Percentiles rank a stretch among this genome's conserved stretches.
phyloP scores from a whole-genome alignment of 2,329 filamentous ascomycete genomes.

The Emericellopsis atlantica region DNA sequence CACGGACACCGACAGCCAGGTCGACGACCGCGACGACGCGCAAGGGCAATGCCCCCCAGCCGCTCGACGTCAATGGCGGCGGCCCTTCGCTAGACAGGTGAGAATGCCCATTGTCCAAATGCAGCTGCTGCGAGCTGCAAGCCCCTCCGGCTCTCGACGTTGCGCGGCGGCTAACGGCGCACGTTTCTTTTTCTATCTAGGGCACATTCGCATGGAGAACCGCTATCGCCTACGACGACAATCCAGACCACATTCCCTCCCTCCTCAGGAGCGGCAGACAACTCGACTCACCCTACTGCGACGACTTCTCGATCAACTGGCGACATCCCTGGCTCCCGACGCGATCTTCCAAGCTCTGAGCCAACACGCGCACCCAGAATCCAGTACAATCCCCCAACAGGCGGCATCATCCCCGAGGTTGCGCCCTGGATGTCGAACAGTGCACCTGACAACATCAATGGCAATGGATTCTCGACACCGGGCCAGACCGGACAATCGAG shows the following conservation, averaged over 20 bases:
- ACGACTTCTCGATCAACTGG: conserved; percentile 36
- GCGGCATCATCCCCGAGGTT: conserved; percentile 28
- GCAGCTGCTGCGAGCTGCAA: background rate
- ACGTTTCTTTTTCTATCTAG: background rate
- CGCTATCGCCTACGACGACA: conserved; percentile 1
- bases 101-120: conserved; percentile 8
- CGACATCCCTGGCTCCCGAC: conserved; percentile 58
- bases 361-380: conserved; percentile 47
- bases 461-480: conserved; percentile 10
- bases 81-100: conserved; percentile 20
- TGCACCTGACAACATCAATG: conserved; percentile 10
- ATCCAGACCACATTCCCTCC: background rate
- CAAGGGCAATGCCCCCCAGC: conserved; percentile 10
- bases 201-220: conserved; percentile 1
- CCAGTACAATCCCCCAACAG: conserved; percentile 40
- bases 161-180: background rate
- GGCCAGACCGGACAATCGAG: conserved; percentile 33
- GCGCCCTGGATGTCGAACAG: conserved; percentile 43
- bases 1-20: conserved; percentile 33
- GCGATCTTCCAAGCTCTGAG: conserved; percentile 58
- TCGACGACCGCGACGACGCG: conserved; percentile 13
- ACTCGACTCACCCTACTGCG: background rate
- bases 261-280: background rate
- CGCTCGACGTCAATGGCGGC: conserved; percentile 28
- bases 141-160: background rate